Base-by-base conservation (phyloP, 2,329 filamentous ascomycete species). In the Aspergillus quadrilineatus region DNA sequence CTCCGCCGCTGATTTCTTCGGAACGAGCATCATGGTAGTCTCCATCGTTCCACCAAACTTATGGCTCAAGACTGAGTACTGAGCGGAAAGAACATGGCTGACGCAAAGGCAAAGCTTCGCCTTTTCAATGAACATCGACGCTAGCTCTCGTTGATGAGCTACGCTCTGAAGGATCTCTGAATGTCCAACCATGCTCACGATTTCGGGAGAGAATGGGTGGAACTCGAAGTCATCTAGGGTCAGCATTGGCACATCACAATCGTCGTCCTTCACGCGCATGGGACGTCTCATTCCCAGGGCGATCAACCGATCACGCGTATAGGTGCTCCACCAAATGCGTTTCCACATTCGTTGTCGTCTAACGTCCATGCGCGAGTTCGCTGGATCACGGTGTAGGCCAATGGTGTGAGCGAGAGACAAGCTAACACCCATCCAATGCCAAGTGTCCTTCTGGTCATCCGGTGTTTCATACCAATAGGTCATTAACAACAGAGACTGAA, bases 361-460 rank as follows among this genome's bases (percentile, higher is more conserved):
- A 3, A 78, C 74, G 39, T 89, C 83, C 83, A 96, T 90, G 64
- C 84, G 87, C 7, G 89, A 91, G 56, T 87, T 88, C 30, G 83
- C 83, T 1, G 92, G 91, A 66, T 96, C 90, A 60, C 92, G 89
- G 73, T 97, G 92, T 15, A 97, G 81, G 5, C 93, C 92, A 62
- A 97, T 96, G 10, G 92, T 96, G 73, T 96, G 91, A 51, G 92
- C 92, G 46, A 97, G 80, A 10, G 92, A 96, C 58, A 96, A 90
- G 42, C 92, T 93, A 37, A 97, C 90, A 15, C 93, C 93, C 90
- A 97, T 96, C 93, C 92, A 97, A 71, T 97, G 92, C 90, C 93
- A 97, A 45, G 92, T 97, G 72, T 97, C 93, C 74, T 97, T 97
- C 70, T 96, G 91, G 71, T 97, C 93, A 74, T 97, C 92, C 0